Evolutionary conservation across 2,329 filamentous ascomycete genomes (phyloP).

Genomic region (Pseudopithomyces maydicus): DNA sequence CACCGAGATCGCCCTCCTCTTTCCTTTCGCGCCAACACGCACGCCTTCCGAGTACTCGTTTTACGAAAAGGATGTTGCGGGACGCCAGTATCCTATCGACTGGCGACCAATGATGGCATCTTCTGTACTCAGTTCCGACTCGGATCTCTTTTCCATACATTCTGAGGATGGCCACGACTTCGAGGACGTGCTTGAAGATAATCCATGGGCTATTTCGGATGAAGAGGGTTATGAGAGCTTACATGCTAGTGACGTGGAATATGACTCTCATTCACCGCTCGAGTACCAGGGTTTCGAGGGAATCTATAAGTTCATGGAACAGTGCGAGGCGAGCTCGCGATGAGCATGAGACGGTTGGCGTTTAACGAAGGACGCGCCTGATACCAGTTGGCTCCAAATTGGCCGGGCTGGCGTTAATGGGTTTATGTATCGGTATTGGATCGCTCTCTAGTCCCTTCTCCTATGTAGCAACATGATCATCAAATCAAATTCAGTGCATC

Average conservation of each 20-base stretch:
- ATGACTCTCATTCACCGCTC: slow-evolving; percentile 49
- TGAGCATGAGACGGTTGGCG: slow-evolving; percentile 9
- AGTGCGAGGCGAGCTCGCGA: slow-evolving; percentile 57
- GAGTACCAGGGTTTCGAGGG: slow-evolving; percentile 69
- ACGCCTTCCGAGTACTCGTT: slow-evolving; percentile 54
- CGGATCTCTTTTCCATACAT: slow-evolving; percentile 46
- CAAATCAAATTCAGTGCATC: neutral
- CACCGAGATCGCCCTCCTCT: slow-evolving; percentile 75
- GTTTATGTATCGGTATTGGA: neutral
- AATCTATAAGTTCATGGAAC: slow-evolving; percentile 68
- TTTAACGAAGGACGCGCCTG: neutral
- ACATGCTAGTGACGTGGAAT: slow-evolving; percentile 57
- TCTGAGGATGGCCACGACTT: slow-evolving; percentile 47
- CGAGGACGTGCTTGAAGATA: slow-evolving; percentile 49
- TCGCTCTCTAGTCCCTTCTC: slow-evolving; percentile 20
- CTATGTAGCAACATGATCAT: slow-evolving; percentile 19
- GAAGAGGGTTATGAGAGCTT: slow-evolving; percentile 64
- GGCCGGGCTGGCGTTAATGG: slow-evolving; percentile 14
- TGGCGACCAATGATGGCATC: slow-evolving; percentile 64
- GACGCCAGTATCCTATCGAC: slow-evolving; percentile 50
- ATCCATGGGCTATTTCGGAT: slow-evolving; percentile 59
- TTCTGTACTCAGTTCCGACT: slow-evolving; percentile 33
- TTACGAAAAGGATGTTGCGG: slow-evolving; percentile 48
- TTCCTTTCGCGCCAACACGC: slow-evolving; percentile 79
- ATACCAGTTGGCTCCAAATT: slow-evolving; percentile 39